These are phyloP conservation scores for Scheffersomyces parashehatae DNA, from an alignment of 1,139 yeast genomes.

Conservation along the genomic window DNA sequence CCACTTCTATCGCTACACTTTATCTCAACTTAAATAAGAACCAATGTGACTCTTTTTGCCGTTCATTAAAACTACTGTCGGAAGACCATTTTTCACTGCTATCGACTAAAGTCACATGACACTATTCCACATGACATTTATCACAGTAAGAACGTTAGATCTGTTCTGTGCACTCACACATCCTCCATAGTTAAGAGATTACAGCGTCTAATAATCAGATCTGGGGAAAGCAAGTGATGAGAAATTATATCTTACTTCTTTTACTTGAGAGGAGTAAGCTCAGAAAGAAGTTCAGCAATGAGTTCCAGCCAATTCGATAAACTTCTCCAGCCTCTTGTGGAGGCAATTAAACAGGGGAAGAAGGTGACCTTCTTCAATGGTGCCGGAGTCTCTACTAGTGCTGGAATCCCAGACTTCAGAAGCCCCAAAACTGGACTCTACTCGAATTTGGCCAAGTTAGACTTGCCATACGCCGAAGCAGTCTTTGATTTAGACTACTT, in stretches of 20 bases:
- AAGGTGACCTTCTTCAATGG: constrained; percentile 64
- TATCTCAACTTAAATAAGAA: neutral
- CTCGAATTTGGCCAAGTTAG: constrained; percentile 69
- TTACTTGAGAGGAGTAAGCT: too few relatives aligned
- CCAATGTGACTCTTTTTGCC: too few relatives aligned
- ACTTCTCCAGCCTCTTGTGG: constrained; percentile 10
- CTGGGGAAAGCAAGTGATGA: neutral
- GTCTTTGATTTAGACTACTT: constrained; percentile 90
- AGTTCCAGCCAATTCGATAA: neutral
- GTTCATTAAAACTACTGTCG: too few relatives aligned
- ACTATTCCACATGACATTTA: too few relatives aligned
- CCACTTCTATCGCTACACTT: neutral
- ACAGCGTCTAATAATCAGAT: neutral
- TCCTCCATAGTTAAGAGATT: neutral
- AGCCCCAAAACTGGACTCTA: constrained; percentile 91
- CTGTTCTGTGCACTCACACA: neutral
- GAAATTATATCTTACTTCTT: too few relatives aligned
- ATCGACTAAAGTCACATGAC: too few relatives aligned
- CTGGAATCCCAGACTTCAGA: constrained; percentile 95
- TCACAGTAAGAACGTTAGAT: too few relatives aligned
- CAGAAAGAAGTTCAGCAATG: too few relatives aligned
- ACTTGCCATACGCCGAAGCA: constrained; percentile 91
- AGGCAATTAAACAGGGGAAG: constrained; percentile 12
- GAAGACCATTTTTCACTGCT: too few relatives aligned
- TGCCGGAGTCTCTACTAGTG: constrained; percentile 90